Conservation (phyloP, 148 eudicot genomes). For the Cornus florida region DNA sequence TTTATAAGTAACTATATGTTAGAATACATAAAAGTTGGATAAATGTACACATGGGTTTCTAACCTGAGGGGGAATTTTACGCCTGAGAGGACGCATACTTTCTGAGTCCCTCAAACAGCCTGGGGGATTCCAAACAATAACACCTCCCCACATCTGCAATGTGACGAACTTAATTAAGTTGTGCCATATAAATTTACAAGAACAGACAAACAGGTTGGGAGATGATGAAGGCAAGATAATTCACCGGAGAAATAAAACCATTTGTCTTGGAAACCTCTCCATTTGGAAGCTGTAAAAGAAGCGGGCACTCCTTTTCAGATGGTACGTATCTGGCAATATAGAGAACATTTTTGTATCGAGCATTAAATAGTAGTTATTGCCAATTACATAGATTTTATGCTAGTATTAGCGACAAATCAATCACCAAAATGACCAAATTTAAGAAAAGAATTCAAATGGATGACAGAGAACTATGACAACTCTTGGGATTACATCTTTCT, state of each 20-base stretch:
- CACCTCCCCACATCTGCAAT: conserved; percentile 96
- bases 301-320: conserved; percentile 89
- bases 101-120: conserved; percentile 52
- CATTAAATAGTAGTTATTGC: conserved; percentile 1
- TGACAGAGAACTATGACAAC: background rate
- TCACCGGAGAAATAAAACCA: conserved; percentile 94
- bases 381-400: background rate
- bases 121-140: conserved; percentile 88
- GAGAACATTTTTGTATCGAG: conserved; percentile 8
- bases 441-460: background rate
- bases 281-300: conserved; percentile 75
- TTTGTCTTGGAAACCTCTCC: conserved; percentile 80
- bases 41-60: conserved; percentile 22
- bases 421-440: background rate
- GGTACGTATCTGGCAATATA: conserved; percentile 74
- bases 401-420: background rate
- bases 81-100: conserved; percentile 33
- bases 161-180: conserved; percentile 10
- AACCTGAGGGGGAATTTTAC: conserved; percentile 65
- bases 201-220: conserved; percentile 4
- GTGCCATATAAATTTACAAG: background rate
- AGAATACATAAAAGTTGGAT: background rate
- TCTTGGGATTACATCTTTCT: background rate
- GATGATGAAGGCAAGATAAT: conserved; percentile 19
- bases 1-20: background rate